Percentiles rank a stretch among this genome's conserved stretches.
These are phyloP conservation scores for Prunus armeniaca DNA, from an alignment of 306 rosid genomes.

Conservation along the genomic window DNA sequence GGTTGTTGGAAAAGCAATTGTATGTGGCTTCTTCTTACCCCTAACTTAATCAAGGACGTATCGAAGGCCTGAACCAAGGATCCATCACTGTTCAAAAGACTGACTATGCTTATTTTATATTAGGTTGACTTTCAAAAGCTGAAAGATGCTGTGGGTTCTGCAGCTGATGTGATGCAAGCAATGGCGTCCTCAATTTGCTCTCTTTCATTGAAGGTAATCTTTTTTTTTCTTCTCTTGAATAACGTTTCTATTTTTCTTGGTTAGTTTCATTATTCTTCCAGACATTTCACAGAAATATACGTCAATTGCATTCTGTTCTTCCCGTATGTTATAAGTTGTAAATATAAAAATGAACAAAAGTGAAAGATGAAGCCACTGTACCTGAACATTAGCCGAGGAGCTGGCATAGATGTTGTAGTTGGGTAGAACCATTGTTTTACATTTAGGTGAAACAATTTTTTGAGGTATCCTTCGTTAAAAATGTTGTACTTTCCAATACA, in stretches of 20 bases:
- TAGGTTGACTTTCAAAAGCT: constrained; percentile 92
- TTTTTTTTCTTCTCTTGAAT: neutral
- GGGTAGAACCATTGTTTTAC: neutral
- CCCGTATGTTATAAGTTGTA: neutral
- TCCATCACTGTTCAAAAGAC: constrained; percentile 5
- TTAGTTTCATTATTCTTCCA: neutral
- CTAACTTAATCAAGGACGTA: neutral
- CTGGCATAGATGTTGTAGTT: neutral
- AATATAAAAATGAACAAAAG: neutral
- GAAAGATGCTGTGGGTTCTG: constrained; percentile 92
- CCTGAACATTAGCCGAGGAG: neutral
- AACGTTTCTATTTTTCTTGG: neutral
- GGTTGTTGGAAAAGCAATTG: constrained; percentile 80
- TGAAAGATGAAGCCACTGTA: neutral
- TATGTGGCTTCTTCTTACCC: constrained; percentile 35
- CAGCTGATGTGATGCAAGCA: constrained; percentile 93
- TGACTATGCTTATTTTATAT: constrained; percentile 8
- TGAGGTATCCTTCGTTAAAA: neutral
- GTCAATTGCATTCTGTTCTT: neutral
- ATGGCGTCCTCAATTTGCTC: constrained; percentile 87
- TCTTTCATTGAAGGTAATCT: constrained; percentile 77
- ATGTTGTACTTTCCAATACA: neutral
- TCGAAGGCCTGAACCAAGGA: neutral
- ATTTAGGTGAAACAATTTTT: neutral
- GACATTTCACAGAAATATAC: neutral